Conservation (phyloP, 1,139 yeast genomes). For the Kurtzmaniella quercitrusa region DNA sequence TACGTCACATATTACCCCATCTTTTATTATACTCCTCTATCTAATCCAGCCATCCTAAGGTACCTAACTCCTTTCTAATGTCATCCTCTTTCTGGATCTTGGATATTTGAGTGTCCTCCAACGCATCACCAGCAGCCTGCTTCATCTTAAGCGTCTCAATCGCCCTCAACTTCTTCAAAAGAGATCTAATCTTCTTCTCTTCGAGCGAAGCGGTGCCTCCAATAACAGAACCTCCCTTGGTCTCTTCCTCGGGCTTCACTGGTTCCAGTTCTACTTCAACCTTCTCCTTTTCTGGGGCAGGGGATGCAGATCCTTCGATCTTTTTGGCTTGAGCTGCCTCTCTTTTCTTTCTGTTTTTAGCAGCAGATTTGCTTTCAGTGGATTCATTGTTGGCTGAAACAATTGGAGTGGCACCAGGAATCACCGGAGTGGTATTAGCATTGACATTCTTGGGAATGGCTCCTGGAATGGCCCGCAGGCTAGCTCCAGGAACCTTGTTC, state of each 20-base stretch:
- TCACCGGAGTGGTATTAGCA: conserved; percentile 23
- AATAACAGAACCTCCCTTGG: conserved; percentile 34
- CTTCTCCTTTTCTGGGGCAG: conserved; percentile 15
- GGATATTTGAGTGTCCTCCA: conserved; percentile 89
- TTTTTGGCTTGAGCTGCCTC: conserved; percentile 26
- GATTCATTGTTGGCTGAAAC: conserved; percentile 15
- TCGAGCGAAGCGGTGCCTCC: conserved; percentile 70
- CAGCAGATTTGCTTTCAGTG: conserved; percentile 57
- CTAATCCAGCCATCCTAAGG: conserved; percentile 65
- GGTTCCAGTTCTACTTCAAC: conserved; percentile 13
- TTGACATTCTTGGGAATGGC: conserved; percentile 17
- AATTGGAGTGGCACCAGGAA: conserved; percentile 40
- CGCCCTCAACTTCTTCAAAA: conserved; percentile 89
- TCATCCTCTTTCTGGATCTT: conserved; percentile 85
- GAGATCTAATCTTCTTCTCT: conserved; percentile 87
- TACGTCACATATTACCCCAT: too few relatives aligned
- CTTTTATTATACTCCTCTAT: not conserved
- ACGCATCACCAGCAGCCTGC: conserved; percentile 75
- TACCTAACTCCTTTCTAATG: conserved; percentile 66
- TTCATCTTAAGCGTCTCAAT: conserved; percentile 85
- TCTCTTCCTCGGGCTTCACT: conserved; percentile 12
- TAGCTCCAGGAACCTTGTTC: conserved; percentile 5
- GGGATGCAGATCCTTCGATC: conserved; percentile 6
- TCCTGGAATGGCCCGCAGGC: conserved; percentile 24
- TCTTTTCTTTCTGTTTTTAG: conserved; percentile 76